Base-by-base conservation (phyloP, 176 grass and related monocot genomes). In the Leersia perrieri region DNA sequence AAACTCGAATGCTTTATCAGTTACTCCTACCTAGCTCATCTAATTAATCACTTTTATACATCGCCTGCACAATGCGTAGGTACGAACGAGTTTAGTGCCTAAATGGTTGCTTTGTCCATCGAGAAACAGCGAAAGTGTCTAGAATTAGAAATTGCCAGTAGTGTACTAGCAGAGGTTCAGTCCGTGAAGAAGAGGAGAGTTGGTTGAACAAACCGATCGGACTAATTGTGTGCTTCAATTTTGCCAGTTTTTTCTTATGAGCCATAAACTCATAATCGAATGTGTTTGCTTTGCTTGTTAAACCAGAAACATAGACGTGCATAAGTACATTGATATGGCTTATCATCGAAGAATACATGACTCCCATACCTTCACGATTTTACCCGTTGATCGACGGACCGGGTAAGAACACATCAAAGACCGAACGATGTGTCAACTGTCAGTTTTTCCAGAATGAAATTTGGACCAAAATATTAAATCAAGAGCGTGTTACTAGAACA, bases 241-340 rank as follows among this genome's bases (percentile, higher is more conserved):
- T 44, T 36, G 32, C 42, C 26, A 63, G 13, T 3, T 5, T 12
- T 12, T 16, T 28, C 42, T 32, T 67, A n/a, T 61, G 18, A 9
- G 45, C 44, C 74, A 30, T 58, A 74, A 14, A 35, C 70, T 60
- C 74, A 30, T 58, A 74, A 14, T 47, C 70, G 9, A 49, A 38
- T 70, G 53, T 47, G n/a, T 38, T 85, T 85, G 83, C 74, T 85
- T 85, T 71, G 53, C 83, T 85, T 85, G 60, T 85, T 63, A 9
- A 77, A 71, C 39, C 30, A 29, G 64, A 25, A 61, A 84, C 2
- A 27, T 22, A 30, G 35, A 69, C 49, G 36, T 40, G 8, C 11
- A 11, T 32, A 33, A n/a, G n/a, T 20, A 9, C 27, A 25, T 18
- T 6, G 3, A 29, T 15, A 28, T 16, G 14, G 36, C 23, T 58